phyloP scores from a whole-genome alignment of 495 filamentous ascomycete species.

The Hypomontagnella monticulosa region DNA sequence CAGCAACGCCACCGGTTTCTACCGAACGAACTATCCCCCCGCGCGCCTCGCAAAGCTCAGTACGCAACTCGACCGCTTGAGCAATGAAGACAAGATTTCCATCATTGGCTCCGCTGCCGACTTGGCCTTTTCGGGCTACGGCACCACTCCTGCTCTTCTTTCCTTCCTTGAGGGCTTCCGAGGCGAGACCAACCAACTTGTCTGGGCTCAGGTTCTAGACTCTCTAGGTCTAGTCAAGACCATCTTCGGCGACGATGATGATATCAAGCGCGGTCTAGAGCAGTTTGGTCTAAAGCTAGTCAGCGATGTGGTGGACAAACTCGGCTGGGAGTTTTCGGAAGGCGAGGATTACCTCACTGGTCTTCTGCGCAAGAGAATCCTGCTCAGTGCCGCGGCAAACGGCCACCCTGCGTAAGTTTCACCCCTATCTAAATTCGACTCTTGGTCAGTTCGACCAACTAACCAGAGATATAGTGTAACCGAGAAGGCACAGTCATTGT shows the following conservation, averaged over 20 bases:
- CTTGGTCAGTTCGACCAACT: slow-evolving; percentile 3
- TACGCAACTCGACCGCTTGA: slow-evolving; percentile 73
- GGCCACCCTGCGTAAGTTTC: slow-evolving; percentile 76
- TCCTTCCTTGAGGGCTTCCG: slow-evolving; percentile 82
- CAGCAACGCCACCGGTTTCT: slow-evolving; percentile 86
- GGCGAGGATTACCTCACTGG: slow-evolving; percentile 83
- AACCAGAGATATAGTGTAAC: slow-evolving; percentile 61
- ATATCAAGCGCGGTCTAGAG: slow-evolving; percentile 69
- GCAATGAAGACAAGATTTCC: slow-evolving; percentile 88
- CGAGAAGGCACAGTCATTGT: slow-evolving; percentile 75
- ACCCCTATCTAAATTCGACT: slow-evolving; percentile 26
- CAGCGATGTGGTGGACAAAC: slow-evolving; percentile 72
- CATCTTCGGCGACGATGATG: slow-evolving; percentile 63
- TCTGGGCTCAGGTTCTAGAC: slow-evolving; percentile 85
- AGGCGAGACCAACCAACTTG: slow-evolving; percentile 82
- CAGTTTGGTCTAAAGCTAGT: slow-evolving; percentile 78
- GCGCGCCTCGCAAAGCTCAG: slow-evolving; percentile 81
- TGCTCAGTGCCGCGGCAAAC: slow-evolving; percentile 75
- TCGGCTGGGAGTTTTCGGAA: slow-evolving; percentile 84
- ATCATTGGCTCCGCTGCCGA: slow-evolving; percentile 92
- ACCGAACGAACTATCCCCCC: slow-evolving; percentile 89
- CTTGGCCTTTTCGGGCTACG: slow-evolving; percentile 85
- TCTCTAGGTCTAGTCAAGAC: slow-evolving; percentile 66
- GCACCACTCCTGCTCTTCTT: slow-evolving; percentile 79
- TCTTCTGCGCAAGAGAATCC: slow-evolving; percentile 81